Conservation (phyloP, 768 basidiomycete species). For the Rhodotorula sphaerocarpa region DNA sequence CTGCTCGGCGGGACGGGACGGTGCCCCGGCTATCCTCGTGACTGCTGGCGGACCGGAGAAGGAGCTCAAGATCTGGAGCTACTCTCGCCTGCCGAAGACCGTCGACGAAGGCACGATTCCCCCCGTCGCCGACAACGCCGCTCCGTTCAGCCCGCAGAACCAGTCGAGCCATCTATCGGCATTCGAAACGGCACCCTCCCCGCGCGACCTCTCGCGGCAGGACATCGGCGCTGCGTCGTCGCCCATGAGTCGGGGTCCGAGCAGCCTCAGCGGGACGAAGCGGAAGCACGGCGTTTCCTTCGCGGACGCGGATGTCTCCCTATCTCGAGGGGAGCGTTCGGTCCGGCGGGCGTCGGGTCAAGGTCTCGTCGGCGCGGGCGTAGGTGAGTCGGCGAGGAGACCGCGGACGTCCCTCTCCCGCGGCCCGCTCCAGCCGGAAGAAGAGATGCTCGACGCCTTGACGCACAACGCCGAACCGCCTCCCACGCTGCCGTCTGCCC, state of each 20-base stretch:
- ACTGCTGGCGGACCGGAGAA: not conserved
- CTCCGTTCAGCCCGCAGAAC: not conserved
- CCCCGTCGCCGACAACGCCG: too few species aligned
- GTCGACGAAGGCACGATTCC: not conserved
- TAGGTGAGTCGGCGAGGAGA: not conserved
- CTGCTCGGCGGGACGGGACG: not conserved
- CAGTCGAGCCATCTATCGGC: too few species aligned
- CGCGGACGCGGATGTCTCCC: too few species aligned
- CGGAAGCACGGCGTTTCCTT: conserved; percentile 3
- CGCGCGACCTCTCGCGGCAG: not conserved
- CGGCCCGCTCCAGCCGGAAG: not conserved
- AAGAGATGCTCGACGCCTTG: conserved; percentile 14
- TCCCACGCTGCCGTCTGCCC: not conserved
- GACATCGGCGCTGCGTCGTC: not conserved
- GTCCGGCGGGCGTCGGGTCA: not conserved
- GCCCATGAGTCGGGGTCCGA: not conserved
- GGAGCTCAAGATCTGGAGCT: conserved; percentile 26
- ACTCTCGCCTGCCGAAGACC: not conserved
- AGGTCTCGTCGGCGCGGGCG: not conserved
- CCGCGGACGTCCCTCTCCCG: not conserved
- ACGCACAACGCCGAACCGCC: not conserved
- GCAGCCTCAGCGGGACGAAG: conserved; percentile 2
- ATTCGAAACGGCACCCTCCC: too few species aligned
- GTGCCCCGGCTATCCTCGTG: conserved; percentile 16
- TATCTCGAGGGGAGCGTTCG: not conserved